phyloP scores from a whole-genome alignment of 2,329 filamentous ascomycete genomes.

The Trichophyton benhamiae region DNA sequence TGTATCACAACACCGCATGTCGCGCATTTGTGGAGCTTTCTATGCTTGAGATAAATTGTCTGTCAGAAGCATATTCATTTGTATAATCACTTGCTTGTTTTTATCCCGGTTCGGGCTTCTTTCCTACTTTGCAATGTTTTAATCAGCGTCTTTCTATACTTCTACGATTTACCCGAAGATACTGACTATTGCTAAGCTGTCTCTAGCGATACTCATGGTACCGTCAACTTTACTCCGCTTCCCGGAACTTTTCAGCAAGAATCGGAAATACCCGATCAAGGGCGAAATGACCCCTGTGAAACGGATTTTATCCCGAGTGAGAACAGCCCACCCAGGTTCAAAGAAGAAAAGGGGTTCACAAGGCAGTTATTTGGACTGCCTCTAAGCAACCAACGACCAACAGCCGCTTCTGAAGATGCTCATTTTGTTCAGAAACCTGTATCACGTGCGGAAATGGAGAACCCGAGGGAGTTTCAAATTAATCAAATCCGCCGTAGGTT shows the following conservation, averaged over 20 bases:
- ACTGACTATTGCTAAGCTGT: background rate
- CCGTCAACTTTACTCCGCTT: background rate
- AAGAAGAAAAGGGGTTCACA: background rate
- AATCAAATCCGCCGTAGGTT: slow-evolving; percentile 60
- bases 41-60: background rate
- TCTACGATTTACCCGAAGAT: background rate
- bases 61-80: background rate
- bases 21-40: background rate
- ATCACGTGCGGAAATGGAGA: slow-evolving; percentile 49
- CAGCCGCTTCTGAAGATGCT: background rate
- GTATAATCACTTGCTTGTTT: background rate
- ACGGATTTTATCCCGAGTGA: background rate
- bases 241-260: background rate
- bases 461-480: slow-evolving; percentile 63
- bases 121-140: background rate
- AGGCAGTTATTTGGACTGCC: background rate
- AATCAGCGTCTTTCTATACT: background rate
- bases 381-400: background rate
- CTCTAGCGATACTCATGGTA: background rate
- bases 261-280: background rate
- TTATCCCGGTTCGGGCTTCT: background rate
- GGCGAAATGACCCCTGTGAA: background rate
- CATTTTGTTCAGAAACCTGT: slow-evolving; percentile 44
- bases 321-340: background rate
- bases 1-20: slow-evolving; percentile 6